These are phyloP conservation scores for Angomonas ambiguus DNA, from an alignment of 208 protist genomes.

Conservation along the genomic window DNA sequence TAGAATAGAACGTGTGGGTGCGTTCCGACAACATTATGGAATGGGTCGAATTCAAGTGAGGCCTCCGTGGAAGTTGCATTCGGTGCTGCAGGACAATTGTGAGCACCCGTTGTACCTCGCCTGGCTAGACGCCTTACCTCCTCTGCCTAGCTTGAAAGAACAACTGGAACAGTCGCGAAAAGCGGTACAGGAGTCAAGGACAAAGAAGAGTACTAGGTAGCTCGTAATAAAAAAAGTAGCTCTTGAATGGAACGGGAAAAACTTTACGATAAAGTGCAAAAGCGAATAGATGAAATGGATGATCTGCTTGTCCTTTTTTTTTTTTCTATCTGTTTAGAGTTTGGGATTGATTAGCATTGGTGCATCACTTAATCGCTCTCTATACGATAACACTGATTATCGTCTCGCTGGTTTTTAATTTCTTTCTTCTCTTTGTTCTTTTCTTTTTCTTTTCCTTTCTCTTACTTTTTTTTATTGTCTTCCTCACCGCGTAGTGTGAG, in stretches of 20 bases:
- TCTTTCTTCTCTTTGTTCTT: neutral
- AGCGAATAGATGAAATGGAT: no score
- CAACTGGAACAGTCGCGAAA: neutral
- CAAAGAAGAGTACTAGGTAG: no score
- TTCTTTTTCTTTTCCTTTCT: constrained; percentile 8
- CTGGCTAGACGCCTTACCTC: constrained; percentile 29
- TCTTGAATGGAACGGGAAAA: no score
- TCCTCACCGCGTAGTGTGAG: neutral
- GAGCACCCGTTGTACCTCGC: constrained; percentile 66
- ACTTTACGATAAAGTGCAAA: no score
- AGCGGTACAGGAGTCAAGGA: neutral
- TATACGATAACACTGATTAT: no score
- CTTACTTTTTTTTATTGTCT: neutral
- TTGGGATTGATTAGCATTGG: neutral
- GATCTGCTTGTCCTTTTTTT: no score
- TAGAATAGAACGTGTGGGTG: neutral
- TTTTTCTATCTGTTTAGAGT: neutral
- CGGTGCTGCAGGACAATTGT: constrained; percentile 43
- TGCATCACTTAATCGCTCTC: no score
- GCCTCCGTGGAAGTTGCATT: constrained; percentile 73
- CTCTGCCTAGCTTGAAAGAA: neutral
- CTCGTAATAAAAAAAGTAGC: no score
- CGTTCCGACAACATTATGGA: constrained; percentile 34
- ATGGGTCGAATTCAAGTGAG: constrained; percentile 50
- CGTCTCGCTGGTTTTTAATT: neutral